These are phyloP conservation scores for Scheffersomyces parashehatae DNA, from an alignment of 1,139 yeast genomes.

Conservation along the genomic window DNA sequence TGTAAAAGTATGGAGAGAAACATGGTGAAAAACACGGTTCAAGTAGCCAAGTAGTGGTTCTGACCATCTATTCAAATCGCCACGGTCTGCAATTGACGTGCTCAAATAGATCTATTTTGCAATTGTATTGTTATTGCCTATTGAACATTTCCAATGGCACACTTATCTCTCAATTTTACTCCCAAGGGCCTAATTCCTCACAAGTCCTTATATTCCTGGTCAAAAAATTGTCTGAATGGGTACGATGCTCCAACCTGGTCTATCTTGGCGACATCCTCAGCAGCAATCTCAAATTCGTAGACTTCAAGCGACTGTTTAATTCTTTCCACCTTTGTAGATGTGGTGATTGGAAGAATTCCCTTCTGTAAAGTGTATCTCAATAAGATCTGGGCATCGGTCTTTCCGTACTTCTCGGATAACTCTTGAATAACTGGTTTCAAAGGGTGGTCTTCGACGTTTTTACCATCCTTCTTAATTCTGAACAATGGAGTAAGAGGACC, in stretches of 20 bases:
- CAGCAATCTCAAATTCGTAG: constrained; percentile 34
- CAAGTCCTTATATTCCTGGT: constrained; percentile 5
- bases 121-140: too few relatives aligned
- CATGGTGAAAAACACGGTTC: too few relatives aligned
- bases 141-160: too few relatives aligned
- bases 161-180: too few relatives aligned
- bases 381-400: constrained; percentile 60
- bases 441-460: constrained; percentile 12
- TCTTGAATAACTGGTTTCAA: constrained; percentile 26
- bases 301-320: constrained; percentile 54
- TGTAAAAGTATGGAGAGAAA: too few relatives aligned
- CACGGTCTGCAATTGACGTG: too few relatives aligned
- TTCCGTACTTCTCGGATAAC: constrained; percentile 55
- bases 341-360: constrained; percentile 69
- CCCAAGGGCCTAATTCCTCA: too few relatives aligned
- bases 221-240: constrained; percentile 22
- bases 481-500: constrained; percentile 43
- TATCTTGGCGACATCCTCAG: constrained; percentile 26
- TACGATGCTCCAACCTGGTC: constrained; percentile 25
- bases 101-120: too few relatives aligned
- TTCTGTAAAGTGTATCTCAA: constrained; percentile 67
- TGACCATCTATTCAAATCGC: too few relatives aligned
- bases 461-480: constrained; percentile 21
- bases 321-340: constrained; percentile 61
- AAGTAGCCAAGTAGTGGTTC: too few relatives aligned